phyloP scores from a whole-genome alignment of 345 rosid genomes.

The Erysimum cheiranthoides region DNA sequence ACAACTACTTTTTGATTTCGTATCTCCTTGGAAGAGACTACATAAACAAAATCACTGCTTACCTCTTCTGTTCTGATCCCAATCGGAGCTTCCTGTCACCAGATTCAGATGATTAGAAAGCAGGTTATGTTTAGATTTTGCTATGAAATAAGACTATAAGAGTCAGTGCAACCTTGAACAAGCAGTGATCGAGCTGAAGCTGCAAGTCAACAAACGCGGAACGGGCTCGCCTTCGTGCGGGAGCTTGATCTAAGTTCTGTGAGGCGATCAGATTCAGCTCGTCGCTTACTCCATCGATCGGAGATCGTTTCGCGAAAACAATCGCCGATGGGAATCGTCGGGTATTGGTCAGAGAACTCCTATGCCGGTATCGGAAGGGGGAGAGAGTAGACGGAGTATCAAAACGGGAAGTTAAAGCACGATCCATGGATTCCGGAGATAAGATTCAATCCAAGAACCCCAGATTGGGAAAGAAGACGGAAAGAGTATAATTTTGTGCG shows the following conservation, averaged over 20 bases:
- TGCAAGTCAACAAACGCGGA: slow-evolving; percentile 72
- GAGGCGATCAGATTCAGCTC: slow-evolving; percentile 72
- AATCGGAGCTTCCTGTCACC: slow-evolving; percentile 69
- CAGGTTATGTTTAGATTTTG: neutral
- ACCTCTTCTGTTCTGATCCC: slow-evolving; percentile 88
- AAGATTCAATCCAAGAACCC: slow-evolving; percentile 9
- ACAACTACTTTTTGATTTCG: neutral
- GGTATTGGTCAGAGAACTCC: neutral
- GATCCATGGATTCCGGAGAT: slow-evolving; percentile 37
- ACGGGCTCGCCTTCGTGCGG: slow-evolving; percentile 71
- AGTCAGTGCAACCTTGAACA: slow-evolving; percentile 64
- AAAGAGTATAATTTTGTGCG: slow-evolving; percentile 34
- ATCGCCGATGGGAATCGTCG: slow-evolving; percentile 12
- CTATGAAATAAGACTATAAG: neutral
- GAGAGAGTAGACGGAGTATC: slow-evolving; percentile 13
- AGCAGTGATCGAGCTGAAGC: slow-evolving; percentile 79
- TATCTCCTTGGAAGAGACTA: neutral
- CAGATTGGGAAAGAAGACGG: slow-evolving; percentile 35
- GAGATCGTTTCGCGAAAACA: slow-evolving; percentile 39
- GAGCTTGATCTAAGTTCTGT: slow-evolving; percentile 74
- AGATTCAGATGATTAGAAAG: slow-evolving; percentile 30
- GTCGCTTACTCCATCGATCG: slow-evolving; percentile 65
- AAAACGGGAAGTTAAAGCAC: slow-evolving; percentile 38
- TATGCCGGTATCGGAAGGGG: neutral
- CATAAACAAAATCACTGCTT: slow-evolving; percentile 33